Conservation (phyloP, 2,329 filamentous ascomycete genomes). For the Leptographium flavum region DNA sequence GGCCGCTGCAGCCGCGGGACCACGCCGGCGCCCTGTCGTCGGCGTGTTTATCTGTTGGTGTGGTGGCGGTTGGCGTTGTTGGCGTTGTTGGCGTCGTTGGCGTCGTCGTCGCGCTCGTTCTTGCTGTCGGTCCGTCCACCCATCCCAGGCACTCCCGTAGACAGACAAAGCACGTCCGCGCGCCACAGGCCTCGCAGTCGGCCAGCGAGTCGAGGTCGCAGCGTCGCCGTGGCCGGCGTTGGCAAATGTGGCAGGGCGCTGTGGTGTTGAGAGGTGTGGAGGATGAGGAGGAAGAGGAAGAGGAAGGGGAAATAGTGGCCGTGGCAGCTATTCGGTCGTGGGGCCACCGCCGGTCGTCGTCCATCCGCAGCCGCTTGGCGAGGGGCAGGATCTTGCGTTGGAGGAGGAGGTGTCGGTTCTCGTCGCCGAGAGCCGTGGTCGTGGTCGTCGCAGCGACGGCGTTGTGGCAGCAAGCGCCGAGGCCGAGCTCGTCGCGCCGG, state of each 20-base stretch:
- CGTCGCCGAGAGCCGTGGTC: conserved; percentile 9
- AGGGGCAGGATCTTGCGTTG: conserved; percentile 3
- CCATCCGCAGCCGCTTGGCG: conserved; percentile 5
- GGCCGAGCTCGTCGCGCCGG: conserved; percentile 19
- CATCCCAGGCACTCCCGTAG: conserved; percentile 46
- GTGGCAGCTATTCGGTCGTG: neutral
- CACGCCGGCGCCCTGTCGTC: conserved; percentile 13
- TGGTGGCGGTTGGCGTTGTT: conserved; percentile 4
- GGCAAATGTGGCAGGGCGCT: conserved; percentile 51
- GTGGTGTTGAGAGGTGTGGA: neutral
- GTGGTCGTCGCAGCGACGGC: conserved; percentile 12
- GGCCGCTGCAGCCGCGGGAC: conserved; percentile 23
- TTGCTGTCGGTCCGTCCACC: conserved; percentile 11
- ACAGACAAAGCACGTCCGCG: conserved; percentile 55
- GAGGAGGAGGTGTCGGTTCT: neutral
- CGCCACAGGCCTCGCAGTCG: conserved; percentile 46
- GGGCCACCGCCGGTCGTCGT: neutral
- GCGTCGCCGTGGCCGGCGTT: conserved; percentile 48
- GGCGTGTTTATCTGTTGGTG: neutral
- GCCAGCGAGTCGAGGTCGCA: conserved; percentile 52
- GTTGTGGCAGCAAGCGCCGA: conserved; percentile 4
- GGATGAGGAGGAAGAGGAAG: neutral
- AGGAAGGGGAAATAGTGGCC: neutral
- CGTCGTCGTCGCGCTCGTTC: conserved; percentile 4
- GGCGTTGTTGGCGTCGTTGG: neutral